These are phyloP conservation scores for Fomitopsis pulvina DNA, from an alignment of 768 basidiomycete genomes.

Conservation along the genomic window DNA sequence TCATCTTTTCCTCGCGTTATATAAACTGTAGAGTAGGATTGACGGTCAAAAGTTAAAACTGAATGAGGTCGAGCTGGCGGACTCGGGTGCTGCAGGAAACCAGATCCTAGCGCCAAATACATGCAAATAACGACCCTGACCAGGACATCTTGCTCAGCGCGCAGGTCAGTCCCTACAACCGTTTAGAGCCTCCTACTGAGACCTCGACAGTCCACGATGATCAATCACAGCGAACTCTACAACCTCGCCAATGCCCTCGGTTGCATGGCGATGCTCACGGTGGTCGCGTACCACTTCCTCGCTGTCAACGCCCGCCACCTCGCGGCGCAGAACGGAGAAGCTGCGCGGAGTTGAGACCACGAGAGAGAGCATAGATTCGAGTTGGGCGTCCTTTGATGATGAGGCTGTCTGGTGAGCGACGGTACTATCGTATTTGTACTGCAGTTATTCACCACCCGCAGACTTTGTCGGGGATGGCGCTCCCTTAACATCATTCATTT, in stretches of 20 bases:
- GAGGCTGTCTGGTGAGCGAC: too few relatives aligned
- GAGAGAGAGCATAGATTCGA: too few relatives aligned
- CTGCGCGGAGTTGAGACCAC: too few relatives aligned
- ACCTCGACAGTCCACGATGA: conserved; percentile 42
- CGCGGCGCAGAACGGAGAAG: conserved; percentile 17
- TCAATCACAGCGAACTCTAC: conserved; percentile 75
- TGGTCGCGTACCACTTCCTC: conserved; percentile 86
- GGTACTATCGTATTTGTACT: too few relatives aligned
- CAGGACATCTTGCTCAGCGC: not conserved
- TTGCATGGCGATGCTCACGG: conserved; percentile 77
- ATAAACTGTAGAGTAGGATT: not conserved
- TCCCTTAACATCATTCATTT: too few relatives aligned
- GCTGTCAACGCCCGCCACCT: conserved; percentile 69
- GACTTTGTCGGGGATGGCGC: too few relatives aligned
- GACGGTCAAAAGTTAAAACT: not conserved
- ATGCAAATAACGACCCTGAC: conserved; percentile 15
- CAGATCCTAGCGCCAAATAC: conserved; percentile 7
- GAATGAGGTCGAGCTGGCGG: not conserved
- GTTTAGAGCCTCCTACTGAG: not conserved
- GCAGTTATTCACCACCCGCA: too few relatives aligned
- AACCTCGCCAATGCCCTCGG: conserved; percentile 80
- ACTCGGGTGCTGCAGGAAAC: conserved; percentile 4
- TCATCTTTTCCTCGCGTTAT: conserved; percentile 39
- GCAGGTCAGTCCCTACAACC: not conserved
- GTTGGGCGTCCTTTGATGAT: too few relatives aligned